Evolutionary conservation across 306 rosid species (phyloP).

Genomic region (Lathyrus tuberosus): DNA sequence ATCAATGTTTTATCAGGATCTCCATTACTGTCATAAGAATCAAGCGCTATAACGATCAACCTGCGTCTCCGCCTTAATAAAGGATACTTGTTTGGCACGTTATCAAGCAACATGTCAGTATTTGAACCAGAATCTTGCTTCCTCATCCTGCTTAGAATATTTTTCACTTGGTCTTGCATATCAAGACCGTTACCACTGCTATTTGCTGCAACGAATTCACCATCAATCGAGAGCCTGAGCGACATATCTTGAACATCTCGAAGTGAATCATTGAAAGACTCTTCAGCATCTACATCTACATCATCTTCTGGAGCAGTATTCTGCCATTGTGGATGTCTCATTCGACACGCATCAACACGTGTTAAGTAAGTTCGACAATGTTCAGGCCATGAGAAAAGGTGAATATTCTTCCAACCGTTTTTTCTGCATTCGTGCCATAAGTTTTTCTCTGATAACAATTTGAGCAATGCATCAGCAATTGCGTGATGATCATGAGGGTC

Average conservation of each 20-base stretch:
- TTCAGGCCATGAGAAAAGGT: constrained; percentile 49
- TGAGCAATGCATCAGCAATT: constrained; percentile 44
- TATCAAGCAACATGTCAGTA: constrained; percentile 42
- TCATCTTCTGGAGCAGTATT: constrained; percentile 30
- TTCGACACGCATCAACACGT: constrained; percentile 40
- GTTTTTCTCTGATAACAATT: constrained; percentile 44
- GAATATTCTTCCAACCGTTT: constrained; percentile 49
- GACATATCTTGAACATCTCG: constrained; percentile 48
- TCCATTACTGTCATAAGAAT: constrained; percentile 40
- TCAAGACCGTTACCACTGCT: background rate
- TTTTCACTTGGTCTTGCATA: constrained; percentile 44
- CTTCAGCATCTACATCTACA: constrained; percentile 15
- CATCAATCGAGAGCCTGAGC: constrained; percentile 46
- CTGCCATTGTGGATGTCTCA: constrained; percentile 52
- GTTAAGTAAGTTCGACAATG: constrained; percentile 47
- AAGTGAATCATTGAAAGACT: constrained; percentile 45
- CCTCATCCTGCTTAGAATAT: constrained; percentile 38
- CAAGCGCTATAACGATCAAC: constrained; percentile 46
- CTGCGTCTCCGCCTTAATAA: constrained; percentile 29
- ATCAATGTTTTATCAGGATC: constrained; percentile 33
- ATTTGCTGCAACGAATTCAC: constrained; percentile 28
- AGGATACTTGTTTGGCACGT: constrained; percentile 35
- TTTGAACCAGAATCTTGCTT: constrained; percentile 31
- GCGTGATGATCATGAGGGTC: constrained; percentile 51
- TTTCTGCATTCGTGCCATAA: constrained; percentile 46